A percentile compares a stretch with the other conserved stretches of the same genome.
phyloP scores from a whole-genome alignment of 768 basidiomycete genomes.

The Phlegmacium glaucopus region DNA sequence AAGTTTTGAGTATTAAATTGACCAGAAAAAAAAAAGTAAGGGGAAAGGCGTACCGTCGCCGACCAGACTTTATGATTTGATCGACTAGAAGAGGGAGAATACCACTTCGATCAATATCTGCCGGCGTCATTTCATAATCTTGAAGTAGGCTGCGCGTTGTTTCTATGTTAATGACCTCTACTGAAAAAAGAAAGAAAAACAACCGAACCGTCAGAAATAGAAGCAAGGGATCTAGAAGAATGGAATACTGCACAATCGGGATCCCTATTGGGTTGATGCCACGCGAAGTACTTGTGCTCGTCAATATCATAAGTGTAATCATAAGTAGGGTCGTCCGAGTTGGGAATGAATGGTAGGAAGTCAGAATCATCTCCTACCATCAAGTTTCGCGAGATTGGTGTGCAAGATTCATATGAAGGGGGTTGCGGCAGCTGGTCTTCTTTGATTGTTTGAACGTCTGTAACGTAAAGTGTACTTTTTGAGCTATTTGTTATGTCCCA shows the following conservation, averaged over 20 bases:
- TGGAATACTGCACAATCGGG: constrained; percentile 32
- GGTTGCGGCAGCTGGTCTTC: constrained; percentile 9
- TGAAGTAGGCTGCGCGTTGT: constrained; percentile 39
- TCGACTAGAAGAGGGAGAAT: constrained; percentile 35
- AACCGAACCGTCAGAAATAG: background rate
- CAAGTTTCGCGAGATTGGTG: constrained; percentile 45
- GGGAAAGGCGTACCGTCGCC: constrained; percentile 1
- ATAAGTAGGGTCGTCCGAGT: constrained; percentile 58
- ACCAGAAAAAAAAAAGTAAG: no score
- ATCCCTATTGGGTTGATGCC: constrained; percentile 38
- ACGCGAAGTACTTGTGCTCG: constrained; percentile 45
- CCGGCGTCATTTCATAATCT: constrained; percentile 33
- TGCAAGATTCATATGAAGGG: constrained; percentile 54
- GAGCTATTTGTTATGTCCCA: no score
- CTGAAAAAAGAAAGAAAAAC: constrained; percentile 19
- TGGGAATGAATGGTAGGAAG: constrained; percentile 58
- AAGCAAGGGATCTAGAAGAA: background rate
- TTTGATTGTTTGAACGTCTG: no score
- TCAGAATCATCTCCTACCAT: constrained; percentile 56
- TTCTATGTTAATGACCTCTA: constrained; percentile 50
- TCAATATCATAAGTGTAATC: constrained; percentile 32
- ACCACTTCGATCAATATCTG: constrained; percentile 45
- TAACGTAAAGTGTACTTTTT: no score
- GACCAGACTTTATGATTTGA: constrained; percentile 1
- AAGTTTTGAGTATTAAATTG: no score